Base-by-base conservation (phyloP, 768 basidiomycete species). In the Russula ochroleuca region DNA sequence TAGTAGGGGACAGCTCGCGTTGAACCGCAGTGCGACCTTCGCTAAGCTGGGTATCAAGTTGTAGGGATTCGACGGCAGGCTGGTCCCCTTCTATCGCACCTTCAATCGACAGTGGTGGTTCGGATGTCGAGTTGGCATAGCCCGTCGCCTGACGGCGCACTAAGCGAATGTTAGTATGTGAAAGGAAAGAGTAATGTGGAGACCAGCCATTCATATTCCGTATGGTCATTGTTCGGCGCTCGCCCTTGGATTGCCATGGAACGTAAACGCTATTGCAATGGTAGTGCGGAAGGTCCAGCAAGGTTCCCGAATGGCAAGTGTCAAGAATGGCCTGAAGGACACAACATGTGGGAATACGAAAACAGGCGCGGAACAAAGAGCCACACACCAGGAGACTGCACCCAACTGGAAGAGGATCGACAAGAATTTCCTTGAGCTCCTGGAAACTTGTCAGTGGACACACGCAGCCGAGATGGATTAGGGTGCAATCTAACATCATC, bases 201-300 rank as follows among this genome's bases (percentile, higher is more conserved):
- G 28, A 56, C 69, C 28, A 25, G 57, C 70, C 64, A 14, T 67
- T 68, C 10, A 48, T 47, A 21, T 65, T 59, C 62, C 60, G 70
- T 57, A 63, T 25, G 0, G 67, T 68, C 21, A 60, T 61, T n/a
- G 69, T 60, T 38, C 63, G 57, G 6, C 71, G 70, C 47, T 61
- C 41, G 45, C 71, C 70, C 47, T 63, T 68, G 59, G 68, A 68
- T 33, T 64, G 59, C 70, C 70, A 70, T 6, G 70, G 72, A 23
- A 67, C 66, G 62, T 68, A 72, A 13, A 70, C 58, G 0, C 33
- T 49, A 48, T 72, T 70, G 57, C 72, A 72, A 15, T 67, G 52
- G 48, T 70, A 57, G 50, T 72, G 72, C 0, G 66, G 68, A 21
- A 72, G 64, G 37, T 71, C 69, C 11, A 73, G 67, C 10, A 73